A percentile compares a stretch with the other conserved stretches of the same genome.
phyloP scores from a whole-genome alignment of 192 early-diverging fungal genomes.

The Coemansia sp. region DNA sequence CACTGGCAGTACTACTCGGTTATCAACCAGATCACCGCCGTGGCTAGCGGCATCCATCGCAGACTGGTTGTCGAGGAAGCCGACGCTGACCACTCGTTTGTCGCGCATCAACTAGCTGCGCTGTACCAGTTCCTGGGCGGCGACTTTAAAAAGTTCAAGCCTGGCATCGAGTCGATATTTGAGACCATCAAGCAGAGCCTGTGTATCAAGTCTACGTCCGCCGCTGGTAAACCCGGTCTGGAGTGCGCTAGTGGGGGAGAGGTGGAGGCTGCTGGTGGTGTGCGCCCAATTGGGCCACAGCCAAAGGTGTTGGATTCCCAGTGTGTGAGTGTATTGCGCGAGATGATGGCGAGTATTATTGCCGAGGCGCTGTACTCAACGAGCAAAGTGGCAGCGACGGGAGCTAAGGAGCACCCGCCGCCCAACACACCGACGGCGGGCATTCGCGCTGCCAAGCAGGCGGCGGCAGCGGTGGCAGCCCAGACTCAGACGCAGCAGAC shows the following conservation, averaged over 20 bases:
- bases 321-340: slow-evolving; percentile 30
- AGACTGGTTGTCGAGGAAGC: slow-evolving; percentile 22
- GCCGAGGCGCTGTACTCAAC: slow-evolving; percentile 49
- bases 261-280: background rate
- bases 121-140: slow-evolving; percentile 56
- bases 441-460: slow-evolving; percentile 9
- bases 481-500: slow-evolving; percentile 14
- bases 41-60: slow-evolving; percentile 47
- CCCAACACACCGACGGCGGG: slow-evolving; percentile 22
- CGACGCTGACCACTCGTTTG: slow-evolving; percentile 39
- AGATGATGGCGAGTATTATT: slow-evolving; percentile 52
- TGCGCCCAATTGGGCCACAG: background rate
- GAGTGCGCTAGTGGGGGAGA: background rate
- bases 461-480: background rate
- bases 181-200: slow-evolving; percentile 39
- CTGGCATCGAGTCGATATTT: slow-evolving; percentile 43
- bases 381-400: slow-evolving; percentile 24
- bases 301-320: slow-evolving; percentile 16
- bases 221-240: background rate
- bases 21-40: slow-evolving; percentile 49
- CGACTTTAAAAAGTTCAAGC: slow-evolving; percentile 58
- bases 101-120: slow-evolving; percentile 50
- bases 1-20: slow-evolving; percentile 59
- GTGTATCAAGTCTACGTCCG: background rate
- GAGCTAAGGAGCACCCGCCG: slow-evolving; percentile 26